A percentile compares a stretch with the other conserved stretches of the same genome.
Evolutionary conservation across 2,329 filamentous ascomycete species (phyloP).

Genomic region (Trichoderma cornu-damae): DNA sequence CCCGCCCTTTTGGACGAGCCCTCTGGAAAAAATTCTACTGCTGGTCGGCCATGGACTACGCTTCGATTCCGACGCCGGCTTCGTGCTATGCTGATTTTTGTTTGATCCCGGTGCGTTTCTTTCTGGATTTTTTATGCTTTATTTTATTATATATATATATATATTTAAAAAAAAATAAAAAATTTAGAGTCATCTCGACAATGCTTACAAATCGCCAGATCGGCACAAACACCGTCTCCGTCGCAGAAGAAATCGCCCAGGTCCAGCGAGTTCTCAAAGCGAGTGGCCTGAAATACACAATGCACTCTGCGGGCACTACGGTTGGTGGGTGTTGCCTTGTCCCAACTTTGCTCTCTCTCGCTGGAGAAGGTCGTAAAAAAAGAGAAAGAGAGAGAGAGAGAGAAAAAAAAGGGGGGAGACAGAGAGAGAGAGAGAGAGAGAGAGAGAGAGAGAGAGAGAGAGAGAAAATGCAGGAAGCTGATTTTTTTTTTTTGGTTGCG

Average conservation of each 20-base stretch:
- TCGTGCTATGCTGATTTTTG: slow-evolving; percentile 87
- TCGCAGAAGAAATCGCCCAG: slow-evolving; percentile 78
- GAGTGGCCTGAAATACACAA: slow-evolving; percentile 74
- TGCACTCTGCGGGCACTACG: slow-evolving; percentile 93
- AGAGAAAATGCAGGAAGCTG: neutral
- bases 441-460: too few species aligned
- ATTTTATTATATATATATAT: too few species aligned
- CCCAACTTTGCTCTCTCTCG: too few species aligned
- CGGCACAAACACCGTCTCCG: slow-evolving; percentile 70
- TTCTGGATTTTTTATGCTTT: neutral
- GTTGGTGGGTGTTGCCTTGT: slow-evolving; percentile 54
- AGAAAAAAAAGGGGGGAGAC: too few species aligned
- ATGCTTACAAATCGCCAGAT: slow-evolving; percentile 46
- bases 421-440: too few species aligned
- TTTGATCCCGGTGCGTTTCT: slow-evolving; percentile 64
- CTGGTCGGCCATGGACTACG: slow-evolving; percentile 41
- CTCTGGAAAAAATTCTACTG: neutral
- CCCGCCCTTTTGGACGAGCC: neutral
- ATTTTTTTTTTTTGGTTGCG: neutral
- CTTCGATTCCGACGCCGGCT: slow-evolving; percentile 57
- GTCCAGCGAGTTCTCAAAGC: slow-evolving; percentile 80
- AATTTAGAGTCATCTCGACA: too few species aligned
- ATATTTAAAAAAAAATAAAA: too few species aligned
- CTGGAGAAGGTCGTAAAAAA: too few species aligned
- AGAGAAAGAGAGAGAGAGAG: too few species aligned